phyloP scores from a whole-genome alignment of 202 grass and related monocot species.

The Carex sylvatica region DNA sequence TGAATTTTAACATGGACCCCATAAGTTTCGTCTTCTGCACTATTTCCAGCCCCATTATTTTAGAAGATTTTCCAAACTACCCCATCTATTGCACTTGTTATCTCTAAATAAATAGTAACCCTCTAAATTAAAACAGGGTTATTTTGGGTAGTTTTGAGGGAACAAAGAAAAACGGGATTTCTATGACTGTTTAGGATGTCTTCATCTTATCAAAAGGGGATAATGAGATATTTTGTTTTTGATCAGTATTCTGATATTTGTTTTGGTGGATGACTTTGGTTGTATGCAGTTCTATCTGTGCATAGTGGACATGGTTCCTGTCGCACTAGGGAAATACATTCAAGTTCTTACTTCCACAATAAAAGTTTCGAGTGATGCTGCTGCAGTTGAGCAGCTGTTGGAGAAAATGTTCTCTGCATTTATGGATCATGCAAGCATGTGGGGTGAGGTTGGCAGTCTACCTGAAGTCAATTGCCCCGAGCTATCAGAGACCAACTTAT shows the following conservation, averaged over 20 bases:
- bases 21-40: background rate
- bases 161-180: background rate
- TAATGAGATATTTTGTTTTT: background rate
- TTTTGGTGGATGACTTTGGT: slow-evolving; percentile 27
- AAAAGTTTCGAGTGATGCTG: slow-evolving; percentile 42
- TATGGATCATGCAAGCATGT: slow-evolving; percentile 86
- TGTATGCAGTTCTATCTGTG: slow-evolving; percentile 77
- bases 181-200: background rate
- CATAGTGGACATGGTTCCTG: slow-evolving; percentile 76
- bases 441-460: slow-evolving; percentile 71
- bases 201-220: background rate
- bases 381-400: slow-evolving; percentile 60
- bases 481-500: slow-evolving; percentile 72
- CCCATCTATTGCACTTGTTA: background rate
- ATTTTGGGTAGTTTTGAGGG: background rate
- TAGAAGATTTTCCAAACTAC: background rate
- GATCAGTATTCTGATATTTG: background rate
- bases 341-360: slow-evolving; percentile 79
- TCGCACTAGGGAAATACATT: slow-evolving; percentile 85
- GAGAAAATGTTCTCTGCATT: slow-evolving; percentile 92
- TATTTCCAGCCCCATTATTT: background rate
- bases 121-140: background rate
- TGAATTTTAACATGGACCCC: background rate
- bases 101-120: background rate
- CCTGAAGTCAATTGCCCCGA: slow-evolving; percentile 69